Percentiles rank a stretch among this genome's conserved stretches.
Evolutionary conservation across 768 basidiomycete species (phyloP).

Genomic region (Pleurotus eryngii): DNA sequence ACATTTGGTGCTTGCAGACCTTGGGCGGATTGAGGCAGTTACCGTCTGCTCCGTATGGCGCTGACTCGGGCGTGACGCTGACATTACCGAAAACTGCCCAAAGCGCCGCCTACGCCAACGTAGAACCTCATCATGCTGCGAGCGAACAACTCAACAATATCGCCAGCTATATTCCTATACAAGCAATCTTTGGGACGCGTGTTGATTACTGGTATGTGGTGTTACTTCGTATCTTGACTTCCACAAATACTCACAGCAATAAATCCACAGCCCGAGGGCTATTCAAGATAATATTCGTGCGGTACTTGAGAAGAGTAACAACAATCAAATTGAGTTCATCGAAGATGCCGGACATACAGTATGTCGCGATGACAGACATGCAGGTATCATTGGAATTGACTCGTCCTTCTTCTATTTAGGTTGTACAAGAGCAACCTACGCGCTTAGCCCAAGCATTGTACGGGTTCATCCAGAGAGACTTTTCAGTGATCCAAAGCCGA

Average conservation of each 20-base stretch:
- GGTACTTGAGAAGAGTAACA: neutral
- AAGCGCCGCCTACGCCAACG: neutral
- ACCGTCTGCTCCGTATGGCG: conserved; percentile 37
- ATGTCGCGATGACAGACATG: neutral
- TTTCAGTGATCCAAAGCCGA: neutral
- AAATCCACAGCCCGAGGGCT: neutral
- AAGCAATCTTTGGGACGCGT: conserved; percentile 1
- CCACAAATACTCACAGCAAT: neutral
- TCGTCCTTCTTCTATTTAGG: neutral
- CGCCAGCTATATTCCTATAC: neutral
- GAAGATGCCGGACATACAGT: neutral
- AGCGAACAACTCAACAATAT: neutral
- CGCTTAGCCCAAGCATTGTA: neutral
- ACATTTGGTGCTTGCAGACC: neutral
- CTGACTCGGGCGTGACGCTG: conserved; percentile 42
- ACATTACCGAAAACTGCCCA: conserved; percentile 23
- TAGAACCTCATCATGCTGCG: conserved; percentile 1
- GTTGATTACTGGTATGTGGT: neutral
- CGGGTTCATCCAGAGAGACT: neutral
- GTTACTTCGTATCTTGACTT: neutral
- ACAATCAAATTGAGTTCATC: neutral
- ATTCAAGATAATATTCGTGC: conserved; percentile 1
- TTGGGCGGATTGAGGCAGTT: conserved; percentile 39
- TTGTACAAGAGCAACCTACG: neutral
- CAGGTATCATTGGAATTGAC: neutral